phyloP scores from a whole-genome alignment of 345 rosid genomes.

The rapeseed (Brassica napus) region Da-Ae NC_063447.1:10355001-10355500 shows the following conservation, averaged over 20 bases:
- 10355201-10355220: constrained; percentile 40
- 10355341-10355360: neutral
- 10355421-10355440: constrained; percentile 95
- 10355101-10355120: constrained; percentile 25
- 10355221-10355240: constrained; percentile 78
- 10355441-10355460: constrained; percentile 88
- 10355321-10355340: neutral
- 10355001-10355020: neutral
- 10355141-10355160: constrained; percentile 17
- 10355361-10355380: neutral
- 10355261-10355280: constrained; percentile 89
- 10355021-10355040: neutral
- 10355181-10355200: neutral
- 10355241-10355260: constrained; percentile 82
- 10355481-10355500: constrained; percentile 83
- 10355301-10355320: constrained; percentile 90
- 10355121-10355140: constrained; percentile 25
- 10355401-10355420: constrained; percentile 53
- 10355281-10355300: constrained; percentile 91
- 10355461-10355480: constrained; percentile 87
- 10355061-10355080: constrained; percentile 3
- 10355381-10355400: constrained; percentile 70
- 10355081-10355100: constrained; percentile 33
- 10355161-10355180: constrained; percentile 2
- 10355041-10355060: constrained; percentile 7